phyloP scores from a whole-genome alignment of 192 early-diverging fungal species.

The Gamsiella multidivaricata region DNA sequence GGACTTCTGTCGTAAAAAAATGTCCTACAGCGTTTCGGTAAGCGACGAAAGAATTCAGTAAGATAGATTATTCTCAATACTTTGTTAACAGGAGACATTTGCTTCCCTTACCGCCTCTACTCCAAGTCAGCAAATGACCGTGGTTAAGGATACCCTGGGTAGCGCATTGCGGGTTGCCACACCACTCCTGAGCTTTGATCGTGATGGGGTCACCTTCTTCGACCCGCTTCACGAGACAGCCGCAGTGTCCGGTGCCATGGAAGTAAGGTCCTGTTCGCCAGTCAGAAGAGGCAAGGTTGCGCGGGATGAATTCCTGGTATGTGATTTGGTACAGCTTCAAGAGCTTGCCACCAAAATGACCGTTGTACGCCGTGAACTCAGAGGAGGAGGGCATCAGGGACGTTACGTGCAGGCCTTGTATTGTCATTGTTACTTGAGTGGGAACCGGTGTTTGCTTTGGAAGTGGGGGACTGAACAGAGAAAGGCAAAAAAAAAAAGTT shows the following conservation, averaged over 20 bases:
- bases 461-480: too few species aligned
- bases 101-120: too few species aligned
- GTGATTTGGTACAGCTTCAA: background rate
- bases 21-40: conserved; percentile 4
- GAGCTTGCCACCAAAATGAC: background rate
- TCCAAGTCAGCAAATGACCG: background rate
- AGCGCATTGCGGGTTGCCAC: background rate
- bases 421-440: too few species aligned
- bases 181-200: too few species aligned
- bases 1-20: background rate
- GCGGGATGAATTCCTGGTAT: background rate
- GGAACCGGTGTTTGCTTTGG: too few species aligned
- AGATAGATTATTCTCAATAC: background rate
- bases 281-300: background rate
- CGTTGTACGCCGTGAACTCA: background rate
- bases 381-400: background rate
- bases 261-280: background rate
- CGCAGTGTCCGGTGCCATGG: too few species aligned
- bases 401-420: background rate
- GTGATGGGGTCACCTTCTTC: too few species aligned
- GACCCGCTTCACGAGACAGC: too few species aligned
- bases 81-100: too few species aligned
- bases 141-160: background rate
- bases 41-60: background rate
- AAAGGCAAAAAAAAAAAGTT: too few species aligned